phyloP scores from a whole-genome alignment of 75 land plant species.

The Chamaecyparis obtusa region DNA sequence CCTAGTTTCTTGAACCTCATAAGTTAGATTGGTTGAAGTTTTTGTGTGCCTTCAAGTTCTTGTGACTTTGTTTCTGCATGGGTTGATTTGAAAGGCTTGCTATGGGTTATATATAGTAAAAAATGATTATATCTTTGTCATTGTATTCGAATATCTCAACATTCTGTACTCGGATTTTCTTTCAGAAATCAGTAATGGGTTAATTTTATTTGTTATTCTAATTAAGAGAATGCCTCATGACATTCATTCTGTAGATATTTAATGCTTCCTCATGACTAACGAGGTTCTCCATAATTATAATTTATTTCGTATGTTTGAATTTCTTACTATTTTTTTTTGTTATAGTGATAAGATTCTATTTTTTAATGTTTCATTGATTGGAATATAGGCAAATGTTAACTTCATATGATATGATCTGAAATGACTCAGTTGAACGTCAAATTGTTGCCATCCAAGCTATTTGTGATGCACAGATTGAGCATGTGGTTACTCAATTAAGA shows the following conservation, averaged over 20 bases:
- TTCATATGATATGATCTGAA: neutral
- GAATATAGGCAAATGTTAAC: neutral
- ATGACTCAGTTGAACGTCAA: conserved; percentile 46
- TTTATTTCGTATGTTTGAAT: neutral
- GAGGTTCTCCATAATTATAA: no score
- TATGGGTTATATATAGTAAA: neutral
- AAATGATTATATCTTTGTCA: neutral
- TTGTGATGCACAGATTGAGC: conserved; percentile 50
- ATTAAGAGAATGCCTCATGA: neutral
- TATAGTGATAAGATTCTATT: neutral
- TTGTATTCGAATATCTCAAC: neutral
- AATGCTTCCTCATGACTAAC: neutral
- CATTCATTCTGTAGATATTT: neutral
- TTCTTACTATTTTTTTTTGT: neutral
- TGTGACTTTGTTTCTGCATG: neutral
- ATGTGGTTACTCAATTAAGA: conserved; percentile 33
- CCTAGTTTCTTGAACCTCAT: no score
- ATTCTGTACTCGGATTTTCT: neutral
- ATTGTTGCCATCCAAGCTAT: conserved; percentile 57
- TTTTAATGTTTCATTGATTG: neutral
- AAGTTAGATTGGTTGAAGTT: no score
- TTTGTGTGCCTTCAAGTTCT: no score
- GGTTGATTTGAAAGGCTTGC: neutral
- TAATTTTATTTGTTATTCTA: neutral
- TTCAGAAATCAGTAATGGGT: neutral